These are phyloP conservation scores for Fusarium graminum DNA, from an alignment of 2,329 filamentous ascomycete genomes.

Conservation along the genomic window DNA sequence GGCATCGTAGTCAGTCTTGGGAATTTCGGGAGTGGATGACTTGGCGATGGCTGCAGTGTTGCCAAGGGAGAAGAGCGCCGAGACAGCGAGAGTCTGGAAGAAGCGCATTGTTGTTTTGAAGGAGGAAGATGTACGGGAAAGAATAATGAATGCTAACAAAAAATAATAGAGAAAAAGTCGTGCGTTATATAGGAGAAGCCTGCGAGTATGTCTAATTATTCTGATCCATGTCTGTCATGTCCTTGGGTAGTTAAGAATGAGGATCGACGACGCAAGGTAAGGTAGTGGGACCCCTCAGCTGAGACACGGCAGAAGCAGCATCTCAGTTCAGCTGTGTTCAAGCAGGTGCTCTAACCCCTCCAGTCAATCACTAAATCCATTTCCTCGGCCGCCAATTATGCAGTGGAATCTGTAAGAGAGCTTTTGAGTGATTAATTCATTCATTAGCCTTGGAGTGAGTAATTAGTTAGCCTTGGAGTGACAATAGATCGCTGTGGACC, in stretches of 20 bases:
- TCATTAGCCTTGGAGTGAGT: no score
- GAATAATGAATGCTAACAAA: not conserved
- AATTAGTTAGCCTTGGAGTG: no score
- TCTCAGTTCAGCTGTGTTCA: not conserved
- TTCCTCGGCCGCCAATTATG: not conserved
- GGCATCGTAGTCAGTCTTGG: constrained; percentile 60
- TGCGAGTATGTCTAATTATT: constrained; percentile 8
- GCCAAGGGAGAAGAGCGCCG: constrained; percentile 28
- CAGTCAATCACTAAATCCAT: no score
- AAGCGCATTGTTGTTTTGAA: constrained; percentile 36
- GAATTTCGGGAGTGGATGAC: constrained; percentile 27
- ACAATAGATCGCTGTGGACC: no score
- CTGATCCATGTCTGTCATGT: not conserved
- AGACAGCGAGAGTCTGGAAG: constrained; percentile 19
- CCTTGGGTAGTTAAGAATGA: not conserved
- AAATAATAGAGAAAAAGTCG: not conserved
- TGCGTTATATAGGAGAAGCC: not conserved
- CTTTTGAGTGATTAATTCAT: no score
- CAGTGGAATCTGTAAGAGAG: no score
- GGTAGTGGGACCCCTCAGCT: constrained; percentile 2
- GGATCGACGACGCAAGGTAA: constrained; percentile 1
- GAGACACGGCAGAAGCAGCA: constrained; percentile 17
- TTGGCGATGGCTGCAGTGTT: constrained; percentile 33
- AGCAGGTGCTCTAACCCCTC: not conserved
- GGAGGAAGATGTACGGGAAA: not conserved